Conservation (phyloP, 805 yeast species). For the Saturnispora diversa region DNA sequence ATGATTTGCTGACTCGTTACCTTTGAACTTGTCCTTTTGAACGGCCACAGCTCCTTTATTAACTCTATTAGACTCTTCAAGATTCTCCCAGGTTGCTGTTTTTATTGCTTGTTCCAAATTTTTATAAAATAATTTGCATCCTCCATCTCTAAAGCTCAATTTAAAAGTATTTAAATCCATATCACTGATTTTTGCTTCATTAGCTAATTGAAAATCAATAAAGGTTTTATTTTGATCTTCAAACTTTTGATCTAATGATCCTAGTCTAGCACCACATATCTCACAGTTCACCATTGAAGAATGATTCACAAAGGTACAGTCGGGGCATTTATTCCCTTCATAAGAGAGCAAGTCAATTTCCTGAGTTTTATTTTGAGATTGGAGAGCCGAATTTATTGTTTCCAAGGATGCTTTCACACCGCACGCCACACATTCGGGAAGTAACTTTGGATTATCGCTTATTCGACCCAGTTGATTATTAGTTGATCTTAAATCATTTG, state of each 20-base stretch:
- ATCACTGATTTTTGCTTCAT: conserved; percentile 12
- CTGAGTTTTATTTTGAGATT: neutral
- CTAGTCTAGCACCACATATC: conserved; percentile 64
- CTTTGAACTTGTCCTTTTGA: neutral
- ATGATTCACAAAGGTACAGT: conserved; percentile 67
- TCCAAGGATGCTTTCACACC: conserved; percentile 44
- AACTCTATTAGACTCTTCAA: conserved; percentile 19
- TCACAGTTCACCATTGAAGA: conserved; percentile 74
- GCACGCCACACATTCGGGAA: conserved; percentile 51
- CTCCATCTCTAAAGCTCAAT: conserved; percentile 69
- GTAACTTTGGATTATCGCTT: conserved; percentile 10
- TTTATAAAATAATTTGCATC: conserved; percentile 46
- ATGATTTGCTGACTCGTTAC: neutral
- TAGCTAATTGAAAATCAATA: conserved; percentile 1
- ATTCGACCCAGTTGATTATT: conserved; percentile 8
- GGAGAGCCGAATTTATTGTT: conserved; percentile 23
- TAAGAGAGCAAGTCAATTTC: conserved; percentile 18
- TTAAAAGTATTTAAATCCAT: conserved; percentile 38
- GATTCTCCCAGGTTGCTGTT: conserved; percentile 40
- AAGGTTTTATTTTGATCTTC: neutral
- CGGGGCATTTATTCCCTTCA: conserved; percentile 38
- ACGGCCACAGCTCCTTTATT: conserved; percentile 33
- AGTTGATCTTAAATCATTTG: conserved; percentile 38
- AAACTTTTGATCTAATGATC: conserved; percentile 12
- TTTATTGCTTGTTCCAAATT: conserved; percentile 40